Percentiles rank a stretch among this genome's conserved stretches.
These are phyloP conservation scores for Urtica urens DNA, from an alignment of 306 rosid species.

Conservation along the genomic window DNA sequence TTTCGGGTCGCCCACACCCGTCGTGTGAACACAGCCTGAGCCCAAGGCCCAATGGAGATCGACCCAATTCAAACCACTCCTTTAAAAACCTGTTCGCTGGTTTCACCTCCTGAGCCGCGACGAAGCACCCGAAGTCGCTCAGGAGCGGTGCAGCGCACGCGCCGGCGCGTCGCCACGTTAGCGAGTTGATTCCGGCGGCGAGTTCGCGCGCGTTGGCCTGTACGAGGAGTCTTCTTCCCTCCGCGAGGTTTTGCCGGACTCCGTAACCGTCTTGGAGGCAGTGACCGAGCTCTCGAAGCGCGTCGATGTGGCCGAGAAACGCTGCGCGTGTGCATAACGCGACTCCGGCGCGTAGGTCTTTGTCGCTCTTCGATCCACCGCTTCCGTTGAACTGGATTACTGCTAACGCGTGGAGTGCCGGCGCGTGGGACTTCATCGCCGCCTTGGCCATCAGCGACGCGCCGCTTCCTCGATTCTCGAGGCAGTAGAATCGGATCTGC, in stretches of 20 bases:
- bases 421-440: conserved; percentile 53
- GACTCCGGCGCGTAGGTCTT: conserved; percentile 64
- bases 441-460: conserved; percentile 69
- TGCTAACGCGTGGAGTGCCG: conserved; percentile 69
- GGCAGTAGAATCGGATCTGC: conserved; percentile 82
- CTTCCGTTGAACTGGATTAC: conserved; percentile 94
- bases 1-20: conserved; percentile 78
- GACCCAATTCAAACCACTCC: conserved; percentile 60
- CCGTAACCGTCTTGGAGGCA: conserved; percentile 95
- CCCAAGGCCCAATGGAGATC: conserved; percentile 15
- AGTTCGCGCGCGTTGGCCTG: conserved; percentile 79
- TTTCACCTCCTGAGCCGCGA: conserved; percentile 41
- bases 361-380: conserved; percentile 50
- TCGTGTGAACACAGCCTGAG: conserved; percentile 49
- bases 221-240: conserved; percentile 55
- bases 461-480: conserved; percentile 53
- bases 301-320: conserved; percentile 59
- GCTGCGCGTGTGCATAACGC: conserved; percentile 72
- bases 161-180: conserved; percentile 18
- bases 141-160: conserved; percentile 16
- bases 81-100: conserved; percentile 53
- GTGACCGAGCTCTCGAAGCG: conserved; percentile 81
- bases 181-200: conserved; percentile 21
- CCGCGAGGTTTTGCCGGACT: conserved; percentile 30
- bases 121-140: conserved; percentile 38